A percentile compares a stretch with the other conserved stretches of the same genome.
Conservation (phyloP, 768 basidiomycete genomes). For the Pleurotus tuber-regium region DNA sequence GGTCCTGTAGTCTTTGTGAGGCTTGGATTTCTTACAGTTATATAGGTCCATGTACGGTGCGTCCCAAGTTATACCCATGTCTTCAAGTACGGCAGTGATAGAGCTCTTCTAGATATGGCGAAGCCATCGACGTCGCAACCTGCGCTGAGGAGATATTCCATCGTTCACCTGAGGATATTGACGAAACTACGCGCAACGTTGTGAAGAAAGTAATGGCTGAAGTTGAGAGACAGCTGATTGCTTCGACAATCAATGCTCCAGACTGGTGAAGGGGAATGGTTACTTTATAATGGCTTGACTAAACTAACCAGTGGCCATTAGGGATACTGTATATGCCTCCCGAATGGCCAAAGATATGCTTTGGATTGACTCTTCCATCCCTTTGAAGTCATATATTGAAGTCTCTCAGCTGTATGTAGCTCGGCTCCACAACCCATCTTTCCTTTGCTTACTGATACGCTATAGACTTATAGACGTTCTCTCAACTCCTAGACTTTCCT, state of each 20-base stretch:
- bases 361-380: slow-evolving; percentile 44
- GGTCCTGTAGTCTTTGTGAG: background rate
- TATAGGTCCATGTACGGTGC: slow-evolving; percentile 22
- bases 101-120: slow-evolving; percentile 42
- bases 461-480: slow-evolving; percentile 22
- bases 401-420: slow-evolving; percentile 64
- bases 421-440: too few relatives aligned
- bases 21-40: slow-evolving; percentile 9
- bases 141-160: slow-evolving; percentile 45
- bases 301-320: slow-evolving; percentile 19
- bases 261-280: slow-evolving; percentile 76
- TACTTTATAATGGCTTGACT: too few relatives aligned
- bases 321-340: slow-evolving; percentile 62
- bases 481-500: slow-evolving; percentile 1
- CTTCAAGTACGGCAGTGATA: background rate
- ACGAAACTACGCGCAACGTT: slow-evolving; percentile 37
- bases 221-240: slow-evolving; percentile 45
- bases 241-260: slow-evolving; percentile 61
- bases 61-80: background rate
- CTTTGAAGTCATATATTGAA: slow-evolving; percentile 47
- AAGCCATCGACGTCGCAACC: slow-evolving; percentile 46
- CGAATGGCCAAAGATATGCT: slow-evolving; percentile 57
- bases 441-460: slow-evolving; percentile 31
- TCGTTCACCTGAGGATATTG: slow-evolving; percentile 30
- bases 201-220: slow-evolving; percentile 56